Percentiles rank a stretch among this genome's conserved stretches.
phyloP scores from a whole-genome alignment of 495 filamentous ascomycete species.

The Penicillium cinerascens region DNA sequence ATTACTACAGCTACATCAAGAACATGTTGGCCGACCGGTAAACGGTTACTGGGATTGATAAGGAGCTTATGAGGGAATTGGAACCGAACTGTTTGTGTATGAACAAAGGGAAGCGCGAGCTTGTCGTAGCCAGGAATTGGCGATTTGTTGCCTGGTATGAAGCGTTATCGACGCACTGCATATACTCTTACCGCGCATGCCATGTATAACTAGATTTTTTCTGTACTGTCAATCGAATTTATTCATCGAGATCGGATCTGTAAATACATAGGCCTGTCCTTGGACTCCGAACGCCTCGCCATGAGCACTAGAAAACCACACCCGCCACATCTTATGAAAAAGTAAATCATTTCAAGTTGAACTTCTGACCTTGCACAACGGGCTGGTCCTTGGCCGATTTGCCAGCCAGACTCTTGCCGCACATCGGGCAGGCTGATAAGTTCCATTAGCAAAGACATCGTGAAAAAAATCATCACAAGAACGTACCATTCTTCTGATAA shows the following conservation, averaged over 20 bases:
- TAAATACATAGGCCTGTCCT: not conserved
- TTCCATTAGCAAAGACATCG: slow-evolving; percentile 14
- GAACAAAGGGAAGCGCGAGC: slow-evolving; percentile 4
- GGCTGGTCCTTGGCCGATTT: slow-evolving; percentile 50
- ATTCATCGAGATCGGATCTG: slow-evolving; percentile 6
- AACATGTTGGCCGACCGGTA: slow-evolving; percentile 77
- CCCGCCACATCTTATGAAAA: not conserved
- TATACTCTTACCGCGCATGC: slow-evolving; percentile 41
- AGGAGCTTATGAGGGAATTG: slow-evolving; percentile 5
- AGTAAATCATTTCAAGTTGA: slow-evolving; percentile 55
- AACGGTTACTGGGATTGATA: slow-evolving; percentile 3
- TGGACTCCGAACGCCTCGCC: slow-evolving; percentile 21
- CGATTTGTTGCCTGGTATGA: slow-evolving; percentile 17
- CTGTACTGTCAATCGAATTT: slow-evolving; percentile 27
- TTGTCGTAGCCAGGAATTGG: slow-evolving; percentile 3
- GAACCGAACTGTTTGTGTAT: slow-evolving; percentile 11
- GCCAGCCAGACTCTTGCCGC: slow-evolving; percentile 54
- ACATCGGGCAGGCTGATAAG: slow-evolving; percentile 59
- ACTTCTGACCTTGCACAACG: slow-evolving; percentile 60
- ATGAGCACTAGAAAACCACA: slow-evolving; percentile 2
- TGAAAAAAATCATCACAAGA: not conserved
- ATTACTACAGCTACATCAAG: slow-evolving; percentile 70
- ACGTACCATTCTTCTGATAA: slow-evolving; percentile 60
- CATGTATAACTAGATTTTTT: slow-evolving; percentile 48
- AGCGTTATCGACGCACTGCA: slow-evolving; percentile 31